Percentiles rank a stretch among this genome's conserved stretches.
phyloP scores from a whole-genome alignment of 139 green algal genomes.

The Chlamydomonas sphaeroides region DNA sequence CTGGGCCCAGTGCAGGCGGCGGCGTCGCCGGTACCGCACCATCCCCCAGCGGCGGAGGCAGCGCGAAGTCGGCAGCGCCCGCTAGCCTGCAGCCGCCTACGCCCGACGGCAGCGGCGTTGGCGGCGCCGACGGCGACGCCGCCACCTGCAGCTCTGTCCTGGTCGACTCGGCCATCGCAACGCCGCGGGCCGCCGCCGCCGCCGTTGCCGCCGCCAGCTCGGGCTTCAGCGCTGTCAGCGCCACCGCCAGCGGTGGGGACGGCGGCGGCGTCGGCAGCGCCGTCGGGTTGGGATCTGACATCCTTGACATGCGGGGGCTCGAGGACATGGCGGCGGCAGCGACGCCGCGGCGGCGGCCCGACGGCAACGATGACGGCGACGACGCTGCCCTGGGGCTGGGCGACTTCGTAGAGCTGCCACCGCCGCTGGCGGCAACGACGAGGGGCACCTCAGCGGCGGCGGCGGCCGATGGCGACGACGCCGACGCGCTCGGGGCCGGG shows the following conservation, averaged over 20 bases:
- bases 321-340: neutral
- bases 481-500: neutral
- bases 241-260: neutral
- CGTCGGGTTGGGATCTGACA: constrained; percentile 1
- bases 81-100: too few species aligned
- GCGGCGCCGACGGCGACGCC: too few species aligned
- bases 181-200: too few species aligned
- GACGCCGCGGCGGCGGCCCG: neutral
- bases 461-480: neutral
- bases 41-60: too few species aligned
- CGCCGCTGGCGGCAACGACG: neutral
- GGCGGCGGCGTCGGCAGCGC: neutral
- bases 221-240: neutral
- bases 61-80: too few species aligned
- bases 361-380: neutral
- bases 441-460: neutral
- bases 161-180: too few species aligned
- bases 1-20: too few species aligned
- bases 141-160: neutral
- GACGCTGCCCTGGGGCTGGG: neutral
- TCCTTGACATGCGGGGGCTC: constrained; percentile 10
- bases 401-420: constrained; percentile 20
- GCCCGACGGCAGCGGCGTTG: too few species aligned
- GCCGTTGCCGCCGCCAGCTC: too few species aligned
- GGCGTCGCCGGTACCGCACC: too few species aligned